phyloP scores from a whole-genome alignment of 139 green algal species.

The Picochlorum sp. region DNA sequence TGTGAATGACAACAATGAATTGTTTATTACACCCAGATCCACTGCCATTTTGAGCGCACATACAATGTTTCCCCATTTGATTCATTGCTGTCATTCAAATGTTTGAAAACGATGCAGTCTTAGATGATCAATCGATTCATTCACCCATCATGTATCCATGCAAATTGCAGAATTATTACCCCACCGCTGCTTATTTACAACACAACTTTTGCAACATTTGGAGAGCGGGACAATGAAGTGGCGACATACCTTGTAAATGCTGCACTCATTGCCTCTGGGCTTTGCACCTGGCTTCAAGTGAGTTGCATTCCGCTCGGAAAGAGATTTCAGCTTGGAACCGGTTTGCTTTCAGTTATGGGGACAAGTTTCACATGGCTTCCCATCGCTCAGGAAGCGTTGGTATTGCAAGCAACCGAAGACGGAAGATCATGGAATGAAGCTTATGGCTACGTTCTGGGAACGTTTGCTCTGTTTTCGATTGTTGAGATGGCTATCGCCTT shows the following conservation, averaged over 20 bases:
- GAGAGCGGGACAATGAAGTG: conserved; percentile 1
- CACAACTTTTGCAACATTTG: conserved; percentile 11
- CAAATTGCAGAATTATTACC: conserved; percentile 35
- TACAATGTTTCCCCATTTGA: too few relatives aligned
- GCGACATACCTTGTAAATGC: conserved; percentile 15
- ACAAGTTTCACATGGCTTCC: conserved; percentile 22
- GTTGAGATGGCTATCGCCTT: conserved; percentile 57
- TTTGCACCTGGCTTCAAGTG: conserved; percentile 9
- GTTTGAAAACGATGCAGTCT: too few relatives aligned
- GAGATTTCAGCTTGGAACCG: conserved; percentile 24
- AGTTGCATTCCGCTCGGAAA: conserved; percentile 16
- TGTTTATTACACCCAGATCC: too few relatives aligned
- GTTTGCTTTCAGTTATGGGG: conserved; percentile 50
- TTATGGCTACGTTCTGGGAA: conserved; percentile 64
- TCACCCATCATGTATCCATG: too few relatives aligned
- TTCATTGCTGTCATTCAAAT: too few relatives aligned
- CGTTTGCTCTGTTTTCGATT: conserved; percentile 38
- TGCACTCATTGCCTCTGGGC: conserved; percentile 8
- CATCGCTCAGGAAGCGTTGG: neutral
- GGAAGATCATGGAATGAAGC: conserved; percentile 24
- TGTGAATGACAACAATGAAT: too few relatives aligned
- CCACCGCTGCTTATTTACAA: conserved; percentile 39
- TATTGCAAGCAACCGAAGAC: conserved; percentile 1
- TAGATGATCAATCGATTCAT: too few relatives aligned
- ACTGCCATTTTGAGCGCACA: too few relatives aligned